Base-by-base conservation (phyloP, 768 basidiomycete species). In the Rhodotorula sphaerocarpa region DNA sequence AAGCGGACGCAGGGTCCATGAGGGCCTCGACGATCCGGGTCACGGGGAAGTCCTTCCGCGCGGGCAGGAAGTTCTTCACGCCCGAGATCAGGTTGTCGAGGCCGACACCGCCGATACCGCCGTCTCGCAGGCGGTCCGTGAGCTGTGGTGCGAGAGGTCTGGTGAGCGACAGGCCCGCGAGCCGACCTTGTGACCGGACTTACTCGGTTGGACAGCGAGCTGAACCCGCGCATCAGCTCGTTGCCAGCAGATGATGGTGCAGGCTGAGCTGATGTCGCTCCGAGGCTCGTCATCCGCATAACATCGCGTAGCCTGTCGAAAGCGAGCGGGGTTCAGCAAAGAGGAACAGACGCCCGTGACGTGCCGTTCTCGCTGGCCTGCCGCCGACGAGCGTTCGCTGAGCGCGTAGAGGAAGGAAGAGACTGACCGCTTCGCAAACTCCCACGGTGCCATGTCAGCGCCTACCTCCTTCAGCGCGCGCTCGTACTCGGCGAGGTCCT, bases 11-110 rank as follows among this genome's bases (percentile, higher is more conserved):
- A 0, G 95, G 92, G 74, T 99, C 95, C 92, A 97, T 97, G 33
- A 99, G 79, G 27, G 95, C 93, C 73, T 97, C 95, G 3, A 88
- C 85, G 36, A 99, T 80, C 16, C 95, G 85, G 0, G 95, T 96
- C 50, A 93, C 84, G 16, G 90, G 86, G 52, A 95, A 81, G 43
- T 95, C 82, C 76, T 99, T 93, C 74, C 90, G 89, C 4, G 89
- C 86, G 1, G 95, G 95, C 23, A 99, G 77, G 79, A 99, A 91
- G 77, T 95, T 96, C 75, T 93, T 95, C 71, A 99, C 95, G 43
- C 92, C 93, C 0, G 91, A 92, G 66, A 99, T 88, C 21, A 99
- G 79, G 74, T 93, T 93, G 74, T 97, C 92, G 36, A 97, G 80
- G 11, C 78, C 78, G 43, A 76, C 77, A 25, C 76, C 76, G 54